These are phyloP conservation scores for Agarophyton chilense DNA, from an alignment of 23 red algal genomes.

Conservation along the genomic window DNA sequence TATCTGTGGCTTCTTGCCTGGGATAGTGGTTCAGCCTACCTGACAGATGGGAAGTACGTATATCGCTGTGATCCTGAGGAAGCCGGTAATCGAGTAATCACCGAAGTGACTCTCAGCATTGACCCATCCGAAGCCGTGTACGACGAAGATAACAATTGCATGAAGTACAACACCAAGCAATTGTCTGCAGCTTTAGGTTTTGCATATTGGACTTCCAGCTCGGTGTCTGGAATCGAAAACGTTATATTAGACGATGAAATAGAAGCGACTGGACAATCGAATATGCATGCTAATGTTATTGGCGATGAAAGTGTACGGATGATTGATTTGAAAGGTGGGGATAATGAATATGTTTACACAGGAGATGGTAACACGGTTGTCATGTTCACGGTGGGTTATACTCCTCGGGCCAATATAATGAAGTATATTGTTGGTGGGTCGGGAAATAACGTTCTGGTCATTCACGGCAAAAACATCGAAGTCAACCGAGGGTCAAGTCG, in stretches of 20 bases:
- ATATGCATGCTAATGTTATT: background rate
- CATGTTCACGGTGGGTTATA: background rate
- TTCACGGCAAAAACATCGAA: background rate
- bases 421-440: slow-evolving; percentile 2
- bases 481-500: background rate
- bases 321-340: background rate
- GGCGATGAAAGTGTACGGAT: background rate
- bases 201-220: background rate
- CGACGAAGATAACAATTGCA: background rate
- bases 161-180: background rate
- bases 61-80: too few relatives aligned
- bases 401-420: background rate
- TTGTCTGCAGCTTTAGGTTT: background rate
- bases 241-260: background rate
- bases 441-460: background rate
- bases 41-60: too few relatives aligned
- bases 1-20: too few relatives aligned
- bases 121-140: too few relatives aligned
- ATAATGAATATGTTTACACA: slow-evolving; percentile 12
- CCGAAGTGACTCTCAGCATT: too few relatives aligned
- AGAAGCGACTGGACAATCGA: too few relatives aligned
- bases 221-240: background rate
- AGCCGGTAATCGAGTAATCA: too few relatives aligned
- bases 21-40: too few relatives aligned
- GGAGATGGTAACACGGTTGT: background rate